Evolutionary conservation across 495 filamentous ascomycete genomes (phyloP), one percentile per base, ranked within the genome.

Genomic region (Durotheca rogersii): DNA sequence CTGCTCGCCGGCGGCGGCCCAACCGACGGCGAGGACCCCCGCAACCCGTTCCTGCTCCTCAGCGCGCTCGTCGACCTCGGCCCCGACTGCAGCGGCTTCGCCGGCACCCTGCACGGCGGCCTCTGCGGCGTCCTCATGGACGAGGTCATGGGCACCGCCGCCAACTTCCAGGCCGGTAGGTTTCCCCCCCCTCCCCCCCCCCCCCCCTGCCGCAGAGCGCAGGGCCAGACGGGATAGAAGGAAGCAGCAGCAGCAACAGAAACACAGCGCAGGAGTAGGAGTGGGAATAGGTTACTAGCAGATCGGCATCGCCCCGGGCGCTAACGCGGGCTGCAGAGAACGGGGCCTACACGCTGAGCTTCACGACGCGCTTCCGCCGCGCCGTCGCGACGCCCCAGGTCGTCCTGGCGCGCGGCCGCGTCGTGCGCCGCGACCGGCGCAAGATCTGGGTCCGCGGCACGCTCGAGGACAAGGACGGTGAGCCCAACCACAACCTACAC

Each of bases 21-120:
- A 4, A 21, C 27, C 7, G 38, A 50, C 33, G 62, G 60, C 21
- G 65, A 66, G 44, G 47, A 55, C 31, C 44, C 42, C 30, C 47
- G 32, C 14, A 51, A 53, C 15, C 51, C 64, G 34, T 65, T 79
- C 48, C 43, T 58, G n/a, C 71, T 79, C 51, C 42, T 81, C 36
- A 58, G 58, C 25, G 67, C 68, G 11, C 61, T 83, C n/a, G 50
- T 80, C 12, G 73, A 71, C 11, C 65, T 83, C 3, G 78, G 78
- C 12, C 62, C 61, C 10, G 72, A 71, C 34, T 41, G 82, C 47
- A 81, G 82, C 61, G 81, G 82, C 11, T 80, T 73, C 54, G 69
- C 74, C 16, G 65, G 75, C 12, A 70, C 78, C 14, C 67, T 74
- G 35, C 83, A 86, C 61, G 84, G 82, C 19, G 83, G 81, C 10